Percentiles rank a stretch among this genome's conserved stretches.
phyloP scores from a whole-genome alignment of 176 grass and related monocot species.

The Paspalum vaginatum region DNA sequence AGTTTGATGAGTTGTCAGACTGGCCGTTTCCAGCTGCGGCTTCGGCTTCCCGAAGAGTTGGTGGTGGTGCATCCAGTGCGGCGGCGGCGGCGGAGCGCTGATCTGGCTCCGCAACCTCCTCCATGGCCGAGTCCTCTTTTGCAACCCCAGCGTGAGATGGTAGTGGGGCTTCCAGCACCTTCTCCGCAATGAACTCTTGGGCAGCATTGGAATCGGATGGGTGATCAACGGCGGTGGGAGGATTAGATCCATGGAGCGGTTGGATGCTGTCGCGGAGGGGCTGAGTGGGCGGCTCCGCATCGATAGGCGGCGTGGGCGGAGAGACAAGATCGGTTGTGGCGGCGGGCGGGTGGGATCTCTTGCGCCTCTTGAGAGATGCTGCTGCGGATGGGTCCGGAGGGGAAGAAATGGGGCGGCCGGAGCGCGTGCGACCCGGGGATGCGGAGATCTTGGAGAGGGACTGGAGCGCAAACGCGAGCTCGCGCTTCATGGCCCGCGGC shows the following conservation, averaged over 20 bases:
- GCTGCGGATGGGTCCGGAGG: not conserved
- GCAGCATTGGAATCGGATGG: not conserved
- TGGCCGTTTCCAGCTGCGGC: not conserved
- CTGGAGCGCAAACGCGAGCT: conserved; percentile 63
- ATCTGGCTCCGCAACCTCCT: not conserved
- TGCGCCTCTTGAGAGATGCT: conserved; percentile 47
- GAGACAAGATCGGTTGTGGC: conserved; percentile 35
- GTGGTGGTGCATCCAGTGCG: not conserved
- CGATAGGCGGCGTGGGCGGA: conserved; percentile 48
- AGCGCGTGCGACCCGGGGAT: conserved; percentile 59
- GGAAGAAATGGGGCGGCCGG: conserved; percentile 40
- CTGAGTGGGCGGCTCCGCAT: conserved; percentile 36
- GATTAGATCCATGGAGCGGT: conserved; percentile 12
- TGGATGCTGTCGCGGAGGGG: conserved; percentile 24
- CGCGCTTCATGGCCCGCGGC: conserved; percentile 60
- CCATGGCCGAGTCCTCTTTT: not conserved
- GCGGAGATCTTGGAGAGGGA: conserved; percentile 45
- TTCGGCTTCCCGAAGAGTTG: conserved; percentile 13
- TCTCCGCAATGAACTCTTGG: not conserved
- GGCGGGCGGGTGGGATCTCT: conserved; percentile 36
- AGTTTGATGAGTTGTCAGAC: not conserved
- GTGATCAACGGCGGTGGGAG: not conserved
- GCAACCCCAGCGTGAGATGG: not conserved
- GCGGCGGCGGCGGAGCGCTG: not conserved
- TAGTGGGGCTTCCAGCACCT: not conserved